Conservation (phyloP, 306 rosid genomes). For the Trifolium pratense region DNA sequence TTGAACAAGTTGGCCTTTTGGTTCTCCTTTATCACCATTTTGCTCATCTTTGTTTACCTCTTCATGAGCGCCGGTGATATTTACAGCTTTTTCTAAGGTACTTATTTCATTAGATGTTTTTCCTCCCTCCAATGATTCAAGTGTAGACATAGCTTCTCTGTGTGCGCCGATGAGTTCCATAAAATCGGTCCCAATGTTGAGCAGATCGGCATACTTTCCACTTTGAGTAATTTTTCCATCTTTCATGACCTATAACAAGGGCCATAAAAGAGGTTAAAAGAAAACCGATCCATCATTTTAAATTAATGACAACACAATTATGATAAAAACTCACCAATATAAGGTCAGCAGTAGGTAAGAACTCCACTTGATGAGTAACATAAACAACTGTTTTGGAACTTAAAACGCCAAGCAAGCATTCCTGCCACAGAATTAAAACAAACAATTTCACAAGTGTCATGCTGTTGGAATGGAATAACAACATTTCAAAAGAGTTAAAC, state of each 20-base stretch:
- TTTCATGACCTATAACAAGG: slow-evolving; percentile 72
- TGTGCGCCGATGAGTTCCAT: slow-evolving; percentile 92
- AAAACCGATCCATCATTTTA: too few relatives aligned
- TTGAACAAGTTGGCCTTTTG: slow-evolving; percentile 77
- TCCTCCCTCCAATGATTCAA: slow-evolving; percentile 49
- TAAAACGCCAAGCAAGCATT: slow-evolving; percentile 69
- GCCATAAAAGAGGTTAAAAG: background rate
- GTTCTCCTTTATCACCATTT: slow-evolving; percentile 44
- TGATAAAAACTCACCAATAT: slow-evolving; percentile 59
- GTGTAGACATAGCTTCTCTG: slow-evolving; percentile 70
- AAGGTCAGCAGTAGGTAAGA: slow-evolving; percentile 79
- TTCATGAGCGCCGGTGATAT: slow-evolving; percentile 32
- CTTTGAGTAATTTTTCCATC: slow-evolving; percentile 76
- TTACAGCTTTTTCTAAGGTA: slow-evolving; percentile 40
- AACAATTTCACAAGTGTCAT: background rate
- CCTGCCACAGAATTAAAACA: slow-evolving; percentile 51
- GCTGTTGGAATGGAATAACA: background rate
- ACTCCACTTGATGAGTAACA: slow-evolving; percentile 92
- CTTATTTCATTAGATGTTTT: slow-evolving; percentile 39
- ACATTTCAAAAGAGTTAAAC: background rate
- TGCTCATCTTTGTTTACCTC: slow-evolving; percentile 44
- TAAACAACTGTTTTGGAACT: slow-evolving; percentile 73
- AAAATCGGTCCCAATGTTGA: slow-evolving; percentile 68
- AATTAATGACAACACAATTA: background rate
- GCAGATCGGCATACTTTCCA: slow-evolving; percentile 74